Percentiles rank a stretch among this genome's conserved stretches.
phyloP scores from a whole-genome alignment of 2,329 filamentous ascomycete genomes.

The Verticillium zaregamsianum region DNA sequence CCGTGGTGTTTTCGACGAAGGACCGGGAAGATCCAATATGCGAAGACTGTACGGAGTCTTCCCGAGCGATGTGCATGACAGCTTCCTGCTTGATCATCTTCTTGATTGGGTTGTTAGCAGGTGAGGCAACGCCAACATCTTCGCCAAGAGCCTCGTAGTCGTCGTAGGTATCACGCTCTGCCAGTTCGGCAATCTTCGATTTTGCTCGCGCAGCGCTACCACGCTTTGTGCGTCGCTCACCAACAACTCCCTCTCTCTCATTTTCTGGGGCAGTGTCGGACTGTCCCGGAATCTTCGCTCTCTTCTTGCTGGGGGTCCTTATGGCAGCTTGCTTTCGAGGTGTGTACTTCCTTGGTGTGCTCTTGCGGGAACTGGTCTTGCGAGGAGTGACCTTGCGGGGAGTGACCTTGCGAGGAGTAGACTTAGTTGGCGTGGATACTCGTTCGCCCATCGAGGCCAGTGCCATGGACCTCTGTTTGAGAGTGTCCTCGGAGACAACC shows the following conservation, averaged over 20 bases:
- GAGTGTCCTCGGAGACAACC: not conserved
- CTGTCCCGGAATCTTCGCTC: not conserved
- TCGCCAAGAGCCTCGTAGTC: not conserved
- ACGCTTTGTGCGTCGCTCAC: not conserved
- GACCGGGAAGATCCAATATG: not conserved
- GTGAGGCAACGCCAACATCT: not conserved
- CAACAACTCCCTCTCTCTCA: not conserved
- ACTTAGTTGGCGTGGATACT: not conserved
- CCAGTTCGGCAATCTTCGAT: not conserved
- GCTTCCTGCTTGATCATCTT: not conserved
- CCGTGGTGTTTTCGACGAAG: not conserved
- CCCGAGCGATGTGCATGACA: not conserved
- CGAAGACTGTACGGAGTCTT: not conserved
- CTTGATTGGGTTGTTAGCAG: not conserved
- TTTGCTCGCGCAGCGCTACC: constrained; percentile 4
- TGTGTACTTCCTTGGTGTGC: not conserved
- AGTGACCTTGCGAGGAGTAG: not conserved
- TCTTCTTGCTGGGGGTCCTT: not conserved
- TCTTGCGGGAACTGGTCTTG: not conserved
- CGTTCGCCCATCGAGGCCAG: not conserved
- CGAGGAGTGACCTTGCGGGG: not conserved
- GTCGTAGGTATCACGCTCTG: not conserved
- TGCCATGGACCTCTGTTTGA: not conserved
- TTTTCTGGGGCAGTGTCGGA: not conserved
- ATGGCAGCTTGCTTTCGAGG: not conserved